Evolutionary conservation across 768 basidiomycete genomes (phyloP), one percentile per base, ranked within the genome.

Genomic region (Calocybe indica): DNA sequence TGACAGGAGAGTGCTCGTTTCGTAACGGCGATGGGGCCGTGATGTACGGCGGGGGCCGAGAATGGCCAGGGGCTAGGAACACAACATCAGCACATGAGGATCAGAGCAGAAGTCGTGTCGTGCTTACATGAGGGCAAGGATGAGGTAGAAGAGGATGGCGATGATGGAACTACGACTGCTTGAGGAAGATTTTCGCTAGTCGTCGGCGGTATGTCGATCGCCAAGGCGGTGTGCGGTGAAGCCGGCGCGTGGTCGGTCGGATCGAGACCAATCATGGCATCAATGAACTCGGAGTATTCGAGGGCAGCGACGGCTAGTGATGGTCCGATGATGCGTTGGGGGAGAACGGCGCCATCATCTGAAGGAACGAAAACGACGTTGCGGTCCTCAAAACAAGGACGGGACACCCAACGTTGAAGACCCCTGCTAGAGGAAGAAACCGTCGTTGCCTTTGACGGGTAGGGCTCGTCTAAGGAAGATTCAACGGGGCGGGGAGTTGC

Each of bases 321-420:
- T 12, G 74, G 67, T 43, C 81, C 75, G 31, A 69, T 57, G 40
- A 85, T 72, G 12, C 67, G 71, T 12, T 62, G 61, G 33, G 68
- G 50, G 13, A 68, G 58, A 34, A 74, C 60, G 9, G 61, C 69
- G 12, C 59, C 66, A 7, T 65, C 59, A 13, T 69, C 69, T 15
- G 63, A 58, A 3, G 71, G 69, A 9, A 74, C 62, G 69, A 81
- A 85, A 4, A 86, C 68, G 28, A 69, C 63, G 52, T 76, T 67
- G 31, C 86, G 72, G 47, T 90, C 85, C 62, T 91, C 88, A 60
- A 87, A 89, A 58, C 83, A 84, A 22, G 84, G 82, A 3, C 88
- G 82, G 34, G 72, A 68, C 51, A 79, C 71, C 88, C 88, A 91
- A n/a, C 67, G 74, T 37, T 72, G 74, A 40, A 91, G 67, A 46